Conservation (phyloP, 2,329 filamentous ascomycete genomes). For the Penicillium sp. region DNA sequence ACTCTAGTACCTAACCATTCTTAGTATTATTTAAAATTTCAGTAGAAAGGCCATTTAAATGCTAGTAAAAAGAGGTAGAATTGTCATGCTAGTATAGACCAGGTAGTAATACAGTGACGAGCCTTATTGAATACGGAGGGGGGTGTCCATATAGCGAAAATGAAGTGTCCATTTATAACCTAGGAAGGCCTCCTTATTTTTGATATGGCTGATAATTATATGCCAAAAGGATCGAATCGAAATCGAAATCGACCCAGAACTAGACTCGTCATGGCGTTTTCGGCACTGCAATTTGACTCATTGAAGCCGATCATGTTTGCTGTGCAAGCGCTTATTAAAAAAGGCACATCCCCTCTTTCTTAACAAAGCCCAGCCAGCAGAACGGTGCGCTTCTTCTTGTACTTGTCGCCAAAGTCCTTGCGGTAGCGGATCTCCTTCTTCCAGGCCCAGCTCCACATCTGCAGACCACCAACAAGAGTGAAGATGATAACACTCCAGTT, state of each 20-base stretch:
- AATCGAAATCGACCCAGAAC: too few relatives aligned
- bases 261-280: not conserved
- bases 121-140: too few relatives aligned
- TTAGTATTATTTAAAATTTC: too few relatives aligned
- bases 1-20: too few relatives aligned
- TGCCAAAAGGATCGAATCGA: not conserved
- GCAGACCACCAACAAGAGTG: slow-evolving; percentile 69
- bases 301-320: not conserved
- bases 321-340: too few relatives aligned
- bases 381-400: slow-evolving; percentile 89
- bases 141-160: too few relatives aligned
- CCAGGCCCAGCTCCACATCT: slow-evolving; percentile 86
- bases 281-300: not conserved
- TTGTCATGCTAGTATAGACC: too few relatives aligned
- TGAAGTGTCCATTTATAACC: too few relatives aligned
- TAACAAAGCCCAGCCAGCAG: slow-evolving; percentile 80
- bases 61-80: too few relatives aligned
- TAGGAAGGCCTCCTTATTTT: too few relatives aligned
- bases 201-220: not conserved
- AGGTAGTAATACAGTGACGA: too few relatives aligned
- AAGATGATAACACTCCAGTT: slow-evolving; percentile 81
- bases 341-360: slow-evolving; percentile 13
- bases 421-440: slow-evolving; percentile 93
- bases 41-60: too few relatives aligned
- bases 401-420: slow-evolving; percentile 87